Base-by-base conservation (phyloP, 495 filamentous ascomycete genomes). In the Beverwykella pulmonaria region DNA sequence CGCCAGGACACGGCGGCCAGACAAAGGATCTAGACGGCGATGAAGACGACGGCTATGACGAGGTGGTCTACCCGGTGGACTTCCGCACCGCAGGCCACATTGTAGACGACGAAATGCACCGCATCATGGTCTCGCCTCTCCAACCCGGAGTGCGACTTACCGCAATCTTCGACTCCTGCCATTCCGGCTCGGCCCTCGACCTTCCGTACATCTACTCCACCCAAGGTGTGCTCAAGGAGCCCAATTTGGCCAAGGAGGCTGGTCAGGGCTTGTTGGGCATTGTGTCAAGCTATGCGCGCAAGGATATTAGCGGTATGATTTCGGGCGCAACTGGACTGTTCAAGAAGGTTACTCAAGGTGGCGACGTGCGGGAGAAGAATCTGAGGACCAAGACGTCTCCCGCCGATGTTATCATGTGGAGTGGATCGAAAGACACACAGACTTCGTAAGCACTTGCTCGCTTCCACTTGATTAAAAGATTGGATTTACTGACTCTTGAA, bases 161-260 rank as follows among this genome's bases (percentile, higher is more conserved):
- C 1, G 94, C 94, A 47, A 98, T 98, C 76, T 98, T 98, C 81
- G 94, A 98, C 79, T 97, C 93, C n/a, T 98, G 94, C 80, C 94
- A 98, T 78, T 97, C 93, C 2, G 94, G 94, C 68, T 96, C 94
- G 8, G 94, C 93, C 7, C 84, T 98, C 71, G 94, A 98, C 74
- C 84, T 98, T 27, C 94, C 94, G 32, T 98, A 97, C 80, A 89
- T 98, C 76, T 98, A 98, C 83, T 93, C 90, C 66, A 97, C 93
- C 23, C 76, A 78, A 68, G 94, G 94, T 76, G 84, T 97, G 30
- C 90, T 98, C 83, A 98, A 98, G 79, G 94, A 97, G 79, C 94
- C 94, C 74, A 96, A 98, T 73, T 82, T 98, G 69, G 93, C 92
- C 81, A 98, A 97, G 80, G 94, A 98, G 78, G 94, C 94, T 68